Evolutionary conservation across 208 protist genomes (phyloP).

Genomic region (Novymonas esmeraldas): DNA sequence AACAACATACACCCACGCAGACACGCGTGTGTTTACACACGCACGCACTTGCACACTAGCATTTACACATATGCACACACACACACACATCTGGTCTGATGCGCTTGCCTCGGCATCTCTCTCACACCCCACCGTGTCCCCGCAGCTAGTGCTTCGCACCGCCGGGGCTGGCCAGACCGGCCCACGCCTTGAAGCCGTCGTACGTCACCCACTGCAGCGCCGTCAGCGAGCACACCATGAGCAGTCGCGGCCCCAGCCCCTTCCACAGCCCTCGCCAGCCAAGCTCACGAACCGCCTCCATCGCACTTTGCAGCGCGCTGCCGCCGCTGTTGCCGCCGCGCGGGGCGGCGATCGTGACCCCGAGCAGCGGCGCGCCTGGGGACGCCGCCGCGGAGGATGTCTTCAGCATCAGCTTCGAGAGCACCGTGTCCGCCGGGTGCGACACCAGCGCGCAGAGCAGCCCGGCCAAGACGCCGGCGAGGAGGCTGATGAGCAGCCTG

Average conservation of each 20-base stretch:
- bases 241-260: conserved; percentile 88
- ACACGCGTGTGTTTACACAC: too few species aligned
- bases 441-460: conserved; percentile 92
- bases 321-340: conserved; percentile 15
- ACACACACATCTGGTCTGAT: too few species aligned
- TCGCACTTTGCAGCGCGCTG: conserved; percentile 2
- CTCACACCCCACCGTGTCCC: neutral
- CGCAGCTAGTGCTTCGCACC: neutral
- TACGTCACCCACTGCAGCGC: conserved; percentile 96
- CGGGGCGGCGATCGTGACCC: neutral
- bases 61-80: too few species aligned
- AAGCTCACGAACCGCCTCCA: conserved; percentile 28
- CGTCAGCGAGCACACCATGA: conserved; percentile 95
- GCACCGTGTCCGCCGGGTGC: conserved; percentile 96
- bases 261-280: conserved; percentile 69
- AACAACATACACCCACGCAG: too few species aligned
- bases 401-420: conserved; percentile 88
- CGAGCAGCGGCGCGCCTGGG: conserved; percentile 7
- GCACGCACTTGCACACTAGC: too few species aligned
- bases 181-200: conserved; percentile 84
- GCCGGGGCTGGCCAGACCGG: conserved; percentile 64
- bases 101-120: neutral
- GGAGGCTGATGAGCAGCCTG: conserved; percentile 29
- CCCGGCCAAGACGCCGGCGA: conserved; percentile 91
- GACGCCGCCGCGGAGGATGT: conserved; percentile 1